A percentile compares a stretch with the other conserved stretches of the same genome.
Evolutionary conservation across 2,329 filamentous ascomycete genomes (phyloP).

Genomic region (Colletotrichum horii): DNA sequence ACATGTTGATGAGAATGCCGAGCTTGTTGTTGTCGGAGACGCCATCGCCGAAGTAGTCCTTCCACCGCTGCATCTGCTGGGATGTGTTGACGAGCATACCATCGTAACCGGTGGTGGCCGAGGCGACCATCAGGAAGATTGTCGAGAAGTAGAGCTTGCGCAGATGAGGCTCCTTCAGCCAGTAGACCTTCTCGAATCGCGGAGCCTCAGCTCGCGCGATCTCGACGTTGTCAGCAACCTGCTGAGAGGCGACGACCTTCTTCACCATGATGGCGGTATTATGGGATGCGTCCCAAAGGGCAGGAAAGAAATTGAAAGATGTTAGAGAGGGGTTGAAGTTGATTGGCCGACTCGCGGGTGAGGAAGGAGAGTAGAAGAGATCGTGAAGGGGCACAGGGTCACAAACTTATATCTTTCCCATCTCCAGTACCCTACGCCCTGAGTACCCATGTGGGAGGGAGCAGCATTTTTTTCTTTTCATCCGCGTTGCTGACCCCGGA

Average conservation of each 20-base stretch:
- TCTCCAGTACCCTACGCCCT: background rate
- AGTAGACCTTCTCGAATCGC: conserved; percentile 59
- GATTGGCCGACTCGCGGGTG: conserved; percentile 18
- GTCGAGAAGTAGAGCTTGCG: conserved; percentile 59
- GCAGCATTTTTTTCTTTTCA: background rate
- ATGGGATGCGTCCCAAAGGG: background rate
- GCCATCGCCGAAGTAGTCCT: conserved; percentile 51
- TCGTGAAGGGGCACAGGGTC: background rate
- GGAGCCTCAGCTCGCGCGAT: conserved; percentile 50
- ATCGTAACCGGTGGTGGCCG: conserved; percentile 67
- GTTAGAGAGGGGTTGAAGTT: conserved; percentile 4
- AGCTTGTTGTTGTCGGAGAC: conserved; percentile 46
- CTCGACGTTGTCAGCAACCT: conserved; percentile 35
- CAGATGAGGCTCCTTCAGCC: conserved; percentile 62
- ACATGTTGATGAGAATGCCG: conserved; percentile 56
- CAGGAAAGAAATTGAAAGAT: background rate
- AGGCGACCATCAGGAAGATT: conserved; percentile 61
- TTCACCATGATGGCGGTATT: conserved; percentile 17
- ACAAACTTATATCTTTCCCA: conserved; percentile 8
- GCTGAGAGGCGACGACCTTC: conserved; percentile 16
- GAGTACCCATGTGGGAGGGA: background rate
- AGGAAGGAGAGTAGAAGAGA: background rate
- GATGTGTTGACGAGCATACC: conserved; percentile 65
- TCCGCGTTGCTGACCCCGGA: conserved; percentile 6
- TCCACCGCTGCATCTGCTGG: conserved; percentile 61